Percentiles rank a stretch among this genome's conserved stretches.
These are phyloP conservation scores for Strobilomyces dryophilus DNA, from an alignment of 768 basidiomycete genomes.

Conservation along the genomic window DNA sequence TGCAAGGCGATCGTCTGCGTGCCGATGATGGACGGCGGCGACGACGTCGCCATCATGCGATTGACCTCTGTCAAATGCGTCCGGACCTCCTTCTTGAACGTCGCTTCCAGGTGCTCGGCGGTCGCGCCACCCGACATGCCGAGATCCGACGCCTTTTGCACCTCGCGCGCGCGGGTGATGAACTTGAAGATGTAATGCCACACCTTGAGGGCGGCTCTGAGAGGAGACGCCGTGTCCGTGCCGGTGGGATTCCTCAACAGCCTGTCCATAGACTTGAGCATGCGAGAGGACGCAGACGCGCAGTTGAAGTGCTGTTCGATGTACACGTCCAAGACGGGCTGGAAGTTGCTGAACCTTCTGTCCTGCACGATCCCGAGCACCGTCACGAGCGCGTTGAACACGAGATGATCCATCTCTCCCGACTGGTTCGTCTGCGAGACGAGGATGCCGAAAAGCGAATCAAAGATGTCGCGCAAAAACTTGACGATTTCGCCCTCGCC, in stretches of 20 bases:
- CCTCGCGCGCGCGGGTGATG: constrained; percentile 82
- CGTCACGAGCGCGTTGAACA: constrained; percentile 88
- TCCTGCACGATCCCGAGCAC: constrained; percentile 92
- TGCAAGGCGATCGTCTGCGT: constrained; percentile 93
- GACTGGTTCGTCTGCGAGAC: constrained; percentile 67
- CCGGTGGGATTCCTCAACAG: constrained; percentile 72
- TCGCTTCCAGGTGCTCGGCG: constrained; percentile 77
- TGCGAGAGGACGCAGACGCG: constrained; percentile 74
- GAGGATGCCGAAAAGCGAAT: constrained; percentile 88
- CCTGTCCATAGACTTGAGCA: constrained; percentile 84
- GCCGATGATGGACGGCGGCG: constrained; percentile 86
- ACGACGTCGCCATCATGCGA: constrained; percentile 77
- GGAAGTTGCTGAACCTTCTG: constrained; percentile 92
- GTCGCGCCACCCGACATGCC: constrained; percentile 79
- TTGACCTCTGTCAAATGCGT: constrained; percentile 78
- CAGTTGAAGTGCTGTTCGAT: constrained; percentile 86
- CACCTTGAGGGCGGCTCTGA: constrained; percentile 90
- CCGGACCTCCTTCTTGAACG: constrained; percentile 80
- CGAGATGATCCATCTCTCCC: constrained; percentile 77
- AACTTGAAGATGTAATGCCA: constrained; percentile 98
- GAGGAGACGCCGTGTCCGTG: constrained; percentile 65
- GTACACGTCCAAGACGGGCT: constrained; percentile 89
- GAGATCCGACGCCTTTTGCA: constrained; percentile 79
- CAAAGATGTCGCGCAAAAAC: constrained; percentile 86
- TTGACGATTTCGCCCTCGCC: constrained; percentile 94